phyloP scores from a whole-genome alignment of 2,329 filamentous ascomycete species.

The Colletotrichum somersetense region DNA sequence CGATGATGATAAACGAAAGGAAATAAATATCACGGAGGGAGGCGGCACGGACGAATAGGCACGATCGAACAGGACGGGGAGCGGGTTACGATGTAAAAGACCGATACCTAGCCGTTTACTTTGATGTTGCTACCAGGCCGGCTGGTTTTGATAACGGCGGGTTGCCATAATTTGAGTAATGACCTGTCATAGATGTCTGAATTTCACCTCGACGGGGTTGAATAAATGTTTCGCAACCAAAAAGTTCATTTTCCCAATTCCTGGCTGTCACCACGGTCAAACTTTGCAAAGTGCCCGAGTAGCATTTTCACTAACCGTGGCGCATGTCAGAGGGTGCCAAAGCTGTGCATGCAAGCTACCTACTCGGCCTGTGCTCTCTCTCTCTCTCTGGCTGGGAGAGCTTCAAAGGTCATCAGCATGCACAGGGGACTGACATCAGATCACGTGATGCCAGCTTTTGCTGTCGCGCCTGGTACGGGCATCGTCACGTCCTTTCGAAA shows the following conservation, averaged over 20 bases:
- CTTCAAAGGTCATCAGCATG: neutral
- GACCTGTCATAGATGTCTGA: slow-evolving; percentile 26
- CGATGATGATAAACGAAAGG: slow-evolving; percentile 41
- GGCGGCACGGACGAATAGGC: neutral
- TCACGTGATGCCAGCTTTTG: slow-evolving; percentile 40
- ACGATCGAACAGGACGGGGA: slow-evolving; percentile 12
- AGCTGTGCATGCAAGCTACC: slow-evolving; percentile 6
- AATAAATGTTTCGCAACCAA: neutral
- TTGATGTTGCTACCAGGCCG: slow-evolving; percentile 41
- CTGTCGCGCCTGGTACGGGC: slow-evolving; percentile 20
- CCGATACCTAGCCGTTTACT: slow-evolving; percentile 42
- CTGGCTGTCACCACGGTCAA: too few species aligned
- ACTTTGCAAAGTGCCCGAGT: neutral
- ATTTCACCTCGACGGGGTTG: neutral
- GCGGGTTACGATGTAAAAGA: slow-evolving; percentile 42
- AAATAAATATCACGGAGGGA: slow-evolving; percentile 16
- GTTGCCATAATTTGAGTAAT: slow-evolving; percentile 44
- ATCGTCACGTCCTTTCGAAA: slow-evolving; percentile 19
- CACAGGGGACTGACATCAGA: slow-evolving; percentile 37
- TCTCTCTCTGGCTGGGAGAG: neutral
- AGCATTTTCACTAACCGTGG: neutral
- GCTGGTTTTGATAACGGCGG: slow-evolving; percentile 39
- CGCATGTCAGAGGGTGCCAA: neutral
- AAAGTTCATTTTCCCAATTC: too few species aligned
- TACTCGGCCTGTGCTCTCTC: neutral